These are phyloP conservation scores for Ceriops zippeliana DNA, from an alignment of 345 rosid genomes.

Conservation along the genomic window DNA sequence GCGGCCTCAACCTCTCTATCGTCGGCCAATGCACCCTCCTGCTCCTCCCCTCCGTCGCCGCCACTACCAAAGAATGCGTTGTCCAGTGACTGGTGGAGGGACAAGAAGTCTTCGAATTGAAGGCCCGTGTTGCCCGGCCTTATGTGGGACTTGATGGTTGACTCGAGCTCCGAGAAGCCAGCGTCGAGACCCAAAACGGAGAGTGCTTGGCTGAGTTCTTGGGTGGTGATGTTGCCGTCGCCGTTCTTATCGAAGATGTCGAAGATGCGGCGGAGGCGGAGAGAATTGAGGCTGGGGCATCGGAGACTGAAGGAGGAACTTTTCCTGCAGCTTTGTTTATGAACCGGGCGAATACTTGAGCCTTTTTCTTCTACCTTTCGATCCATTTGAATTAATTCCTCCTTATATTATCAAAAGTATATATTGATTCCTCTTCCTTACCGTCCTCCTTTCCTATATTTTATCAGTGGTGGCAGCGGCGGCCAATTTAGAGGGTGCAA, in stretches of 20 bases:
- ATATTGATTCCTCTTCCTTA: neutral
- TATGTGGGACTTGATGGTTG: constrained; percentile 49
- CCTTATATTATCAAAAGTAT: too few relatives aligned
- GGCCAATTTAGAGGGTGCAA: neutral
- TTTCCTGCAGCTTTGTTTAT: neutral
- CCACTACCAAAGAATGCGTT: constrained; percentile 36
- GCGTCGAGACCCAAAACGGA: constrained; percentile 62
- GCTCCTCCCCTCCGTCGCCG: constrained; percentile 1
- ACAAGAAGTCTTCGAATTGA: constrained; percentile 53
- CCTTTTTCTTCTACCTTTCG: neutral
- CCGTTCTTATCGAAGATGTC: constrained; percentile 85
- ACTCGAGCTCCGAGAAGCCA: constrained; percentile 52
- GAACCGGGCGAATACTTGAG: neutral
- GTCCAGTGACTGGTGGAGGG: constrained; percentile 60
- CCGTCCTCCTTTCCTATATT: neutral
- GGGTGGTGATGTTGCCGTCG: constrained; percentile 61
- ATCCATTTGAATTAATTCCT: neutral
- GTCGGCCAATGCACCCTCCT: neutral
- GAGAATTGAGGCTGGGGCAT: constrained; percentile 26
- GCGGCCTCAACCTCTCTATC: neutral
- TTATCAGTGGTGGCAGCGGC: neutral
- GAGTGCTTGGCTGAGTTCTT: constrained; percentile 67
- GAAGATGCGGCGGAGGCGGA: constrained; percentile 54
- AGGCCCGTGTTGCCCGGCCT: constrained; percentile 56
- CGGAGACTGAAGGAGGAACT: constrained; percentile 25